Evolutionary conservation across 192 early-diverging fungal genomes (phyloP).

Genomic region (Backusella morwellensis): DNA sequence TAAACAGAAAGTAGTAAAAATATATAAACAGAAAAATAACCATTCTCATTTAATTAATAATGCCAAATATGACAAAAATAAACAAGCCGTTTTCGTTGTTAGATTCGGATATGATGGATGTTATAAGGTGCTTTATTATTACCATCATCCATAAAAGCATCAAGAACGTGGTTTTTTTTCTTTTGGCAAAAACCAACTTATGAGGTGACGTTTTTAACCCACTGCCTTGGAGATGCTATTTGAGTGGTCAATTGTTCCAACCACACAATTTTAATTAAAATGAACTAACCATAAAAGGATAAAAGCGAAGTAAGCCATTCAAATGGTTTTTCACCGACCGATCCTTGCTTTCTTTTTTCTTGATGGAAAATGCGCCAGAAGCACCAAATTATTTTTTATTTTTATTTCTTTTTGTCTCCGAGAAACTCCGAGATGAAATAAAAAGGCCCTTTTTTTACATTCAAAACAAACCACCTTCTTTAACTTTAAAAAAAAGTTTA

Average conservation of each 20-base stretch:
- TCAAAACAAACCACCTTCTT: background rate
- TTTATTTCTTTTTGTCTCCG: background rate
- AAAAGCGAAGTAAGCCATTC: background rate
- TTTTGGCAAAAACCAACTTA: background rate
- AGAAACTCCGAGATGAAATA: background rate
- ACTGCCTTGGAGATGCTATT: background rate
- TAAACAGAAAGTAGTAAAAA: background rate
- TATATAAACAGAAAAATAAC: background rate
- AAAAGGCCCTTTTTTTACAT: background rate
- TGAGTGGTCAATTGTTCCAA: background rate
- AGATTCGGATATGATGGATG: background rate
- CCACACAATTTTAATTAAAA: background rate
- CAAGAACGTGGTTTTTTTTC: background rate
- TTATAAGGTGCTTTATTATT: background rate
- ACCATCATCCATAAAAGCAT: background rate
- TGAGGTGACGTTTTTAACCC: background rate
- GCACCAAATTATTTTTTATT: background rate
- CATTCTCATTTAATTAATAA: background rate
- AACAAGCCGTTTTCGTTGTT: background rate
- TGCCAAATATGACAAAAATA: background rate
- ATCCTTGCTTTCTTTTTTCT: background rate
- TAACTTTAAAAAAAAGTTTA: background rate
- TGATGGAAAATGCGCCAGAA: background rate
- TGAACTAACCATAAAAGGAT: background rate
- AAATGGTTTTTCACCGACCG: background rate